Evolutionary conservation across 1,139 yeast genomes (phyloP), one percentile per base, ranked within the genome.

Genomic region (Arxiozyma slooffiae): DNA sequence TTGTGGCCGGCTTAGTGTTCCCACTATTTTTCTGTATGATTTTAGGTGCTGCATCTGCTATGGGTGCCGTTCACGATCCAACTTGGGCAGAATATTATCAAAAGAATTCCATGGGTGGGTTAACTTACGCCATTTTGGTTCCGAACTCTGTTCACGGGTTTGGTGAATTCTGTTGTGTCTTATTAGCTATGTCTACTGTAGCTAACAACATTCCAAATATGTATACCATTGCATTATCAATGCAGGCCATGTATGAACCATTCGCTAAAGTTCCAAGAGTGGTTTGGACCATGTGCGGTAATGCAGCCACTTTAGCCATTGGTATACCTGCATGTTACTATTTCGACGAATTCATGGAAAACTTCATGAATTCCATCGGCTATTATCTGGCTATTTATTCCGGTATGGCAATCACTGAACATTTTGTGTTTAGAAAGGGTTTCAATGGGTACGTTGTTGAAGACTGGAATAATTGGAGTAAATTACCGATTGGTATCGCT

Each of bases 201-300:
- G 85, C 96, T 59, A 88, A 88, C 76, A 88, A 88, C 71, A 78
- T 88, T 66, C 96, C 96, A 65, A 89, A 88, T 74, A 82, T 88
- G 83, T 89, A 89, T 74, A 86, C 96, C 21, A 79, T 87, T 63
- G 90, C 87, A 30, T 74, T 89, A 59, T 81, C 90, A 57, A 88
- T 89, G 24, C 96, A 88, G 72, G 80, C 95, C 34, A 73, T 85
- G 60, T 85, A 90, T 86, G 77, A 84, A 47, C 78, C 78, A 55
- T 77, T 88, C 62, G 72, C 80, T 48, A 77, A 74, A 63, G 74
- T 89, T 52, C 97, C 96, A 60, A 80, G 96, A 73, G 76, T 82
- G 48, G 64, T 81, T 48, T 89, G 96, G 96, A 82, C 95, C 48
- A 60, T 85, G 50, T 66, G 75, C 48, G 95, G 94, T 64, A 83